Base-by-base conservation (phyloP, 1,284 basidiomycete species). In the Phaffia rhodozyma region DNA sequence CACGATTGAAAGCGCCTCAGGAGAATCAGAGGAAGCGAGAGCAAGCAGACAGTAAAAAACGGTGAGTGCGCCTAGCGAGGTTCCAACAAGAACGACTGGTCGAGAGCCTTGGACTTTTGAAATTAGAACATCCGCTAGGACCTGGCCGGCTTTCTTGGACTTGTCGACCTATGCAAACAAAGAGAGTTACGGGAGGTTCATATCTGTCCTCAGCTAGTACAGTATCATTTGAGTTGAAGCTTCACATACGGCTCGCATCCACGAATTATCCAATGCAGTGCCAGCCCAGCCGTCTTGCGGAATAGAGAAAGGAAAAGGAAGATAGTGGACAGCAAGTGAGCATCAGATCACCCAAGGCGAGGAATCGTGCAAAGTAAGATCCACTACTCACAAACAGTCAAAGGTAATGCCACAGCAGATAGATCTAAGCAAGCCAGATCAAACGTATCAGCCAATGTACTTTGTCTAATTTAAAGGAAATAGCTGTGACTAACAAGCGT, bases 41-140 rank as follows among this genome's bases (percentile, higher is more conserved):
- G 79, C 77, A 1, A 77, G 73, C 13, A 83, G 74, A 9, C 79
- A 79, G 27, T 78, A 73, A 60, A 81, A 73, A 54, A 82, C 73
- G 0, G 79, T 79, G 0, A 80, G 72, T 0, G 80, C 79, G 11
- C 82, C 82, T 7, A 82, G 72, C 1, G 79, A 80, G 2, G 78
- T 78, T 3, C 80, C 82, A 67, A 77, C 76, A 34, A 83, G 70
- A 0, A 78, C 71, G 2, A 79, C 78, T 0, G 81, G 81, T 0
- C 81, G 73, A 67, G 79, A 77, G 7, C 81, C 81, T 68, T 82
- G 81, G 0, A 81, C 78, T 30, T 78, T 73, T 65, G 80, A 78
- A 51, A 78, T 74, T 25, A 83, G 73, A 7, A 81, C 79, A 59
- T 81, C 79, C 7, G 81, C 80, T 0, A 83, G 74, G 11, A 83